Evolutionary conservation across 768 basidiomycete species (phyloP), one percentile per base, ranked within the genome.

Genomic region (Amanita thiersii): DNA sequence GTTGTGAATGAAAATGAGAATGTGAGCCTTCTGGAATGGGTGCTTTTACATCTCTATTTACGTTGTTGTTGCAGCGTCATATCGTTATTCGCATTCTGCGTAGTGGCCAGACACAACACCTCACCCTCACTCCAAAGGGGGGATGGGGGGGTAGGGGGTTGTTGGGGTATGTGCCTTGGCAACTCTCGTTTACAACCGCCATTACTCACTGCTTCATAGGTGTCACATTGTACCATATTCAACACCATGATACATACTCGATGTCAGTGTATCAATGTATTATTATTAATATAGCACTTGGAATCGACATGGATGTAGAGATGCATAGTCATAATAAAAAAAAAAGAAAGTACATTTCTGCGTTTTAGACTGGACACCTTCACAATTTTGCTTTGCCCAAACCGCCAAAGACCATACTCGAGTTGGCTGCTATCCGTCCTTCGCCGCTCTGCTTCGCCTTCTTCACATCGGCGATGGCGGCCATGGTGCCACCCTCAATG

Each of bases 81-180:
- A 62, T 91, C 26, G 53, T 60, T 4, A 66, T 91, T 40, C 66
- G 70, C 33, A 70, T 87, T 6, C 59, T 76, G 20, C 76, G 86
- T 21, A 58, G 64, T 4, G 68, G 58, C 2, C 57, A 73, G 47
- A 56, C 52, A 5, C 50, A 76, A 10, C 64, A 63, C 14, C 52
- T 89, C 44, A 70, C 59, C n/a, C 63, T 91, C 31, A 80, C 66
- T 2, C 88, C 89, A 4, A 60, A 76, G 37, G 75, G 69, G 43
- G 81, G 81, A 5, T 96, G 91, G 91, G 89, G 88, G 47, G 91
- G 91, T 7, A 68, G 87, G 45, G 91, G 91, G 6, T 67, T 83
- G 57, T 64, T 96, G 31, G 91, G 91, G 83, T 88, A 47, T 52
- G 78, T 58, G 12, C 33, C 15, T 32, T n/a, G 2, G 20, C 20